Evolutionary conservation across 148 eudicot species (phyloP).

Genomic region (Arbutus unedo): DNA sequence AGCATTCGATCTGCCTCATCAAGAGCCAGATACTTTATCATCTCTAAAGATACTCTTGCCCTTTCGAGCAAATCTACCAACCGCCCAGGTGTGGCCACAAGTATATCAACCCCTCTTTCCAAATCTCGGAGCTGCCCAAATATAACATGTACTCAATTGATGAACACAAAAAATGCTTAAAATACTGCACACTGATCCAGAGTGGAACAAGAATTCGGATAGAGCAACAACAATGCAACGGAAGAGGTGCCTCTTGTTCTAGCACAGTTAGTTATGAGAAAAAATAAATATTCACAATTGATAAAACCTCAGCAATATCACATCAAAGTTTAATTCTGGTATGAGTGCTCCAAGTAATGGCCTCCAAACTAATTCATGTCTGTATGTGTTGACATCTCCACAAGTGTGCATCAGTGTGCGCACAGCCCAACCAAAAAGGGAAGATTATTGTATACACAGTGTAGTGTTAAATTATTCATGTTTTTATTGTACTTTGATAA

Average conservation of each 20-base stretch:
- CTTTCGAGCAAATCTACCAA: slow-evolving; percentile 89
- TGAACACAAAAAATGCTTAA: neutral
- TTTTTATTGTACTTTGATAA: no score
- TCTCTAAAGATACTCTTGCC: slow-evolving; percentile 65
- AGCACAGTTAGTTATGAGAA: no score
- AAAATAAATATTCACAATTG: no score
- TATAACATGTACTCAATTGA: slow-evolving; percentile 14
- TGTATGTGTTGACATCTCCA: no score
- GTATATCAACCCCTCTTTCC: slow-evolving; percentile 89
- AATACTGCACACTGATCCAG: neutral
- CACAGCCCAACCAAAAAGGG: no score
- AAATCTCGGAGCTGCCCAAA: slow-evolving; percentile 66
- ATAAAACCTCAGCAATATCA: no score
- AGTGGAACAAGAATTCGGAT: neutral
- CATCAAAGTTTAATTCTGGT: no score
- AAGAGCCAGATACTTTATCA: slow-evolving; percentile 72
- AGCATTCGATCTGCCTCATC: slow-evolving; percentile 96
- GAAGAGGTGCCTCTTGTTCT: neutral
- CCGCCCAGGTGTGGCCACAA: slow-evolving; percentile 95
- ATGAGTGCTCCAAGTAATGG: no score
- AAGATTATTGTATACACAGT: no score
- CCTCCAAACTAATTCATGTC: no score
- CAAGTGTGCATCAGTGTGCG: no score
- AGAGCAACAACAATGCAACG: neutral
- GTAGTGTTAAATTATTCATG: no score